Evolutionary conservation across 768 basidiomycete genomes (phyloP).

Genomic region (Tylopilus sp.): DNA sequence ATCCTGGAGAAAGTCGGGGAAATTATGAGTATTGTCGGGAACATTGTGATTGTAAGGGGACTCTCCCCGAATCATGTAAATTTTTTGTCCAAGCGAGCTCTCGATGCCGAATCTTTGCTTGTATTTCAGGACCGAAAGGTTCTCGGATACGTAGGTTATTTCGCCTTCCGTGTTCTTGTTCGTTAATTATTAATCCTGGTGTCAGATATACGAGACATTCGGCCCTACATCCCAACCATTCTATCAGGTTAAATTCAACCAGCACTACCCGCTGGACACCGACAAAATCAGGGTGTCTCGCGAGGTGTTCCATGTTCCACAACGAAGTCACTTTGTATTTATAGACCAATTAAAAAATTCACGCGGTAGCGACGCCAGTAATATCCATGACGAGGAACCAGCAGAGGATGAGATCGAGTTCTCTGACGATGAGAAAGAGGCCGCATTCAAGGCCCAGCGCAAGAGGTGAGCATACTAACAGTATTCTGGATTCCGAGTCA

Average conservation of each 20-base stretch:
- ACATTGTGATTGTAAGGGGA: constrained; percentile 72
- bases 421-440: constrained; percentile 92
- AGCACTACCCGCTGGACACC: constrained; percentile 57
- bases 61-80: constrained; percentile 40
- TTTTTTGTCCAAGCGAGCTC: constrained; percentile 54
- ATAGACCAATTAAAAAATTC: constrained; percentile 62
- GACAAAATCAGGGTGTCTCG: constrained; percentile 53
- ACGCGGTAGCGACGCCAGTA: constrained; percentile 93
- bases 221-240: constrained; percentile 88
- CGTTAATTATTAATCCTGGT: constrained; percentile 14
- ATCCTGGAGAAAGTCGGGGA: constrained; percentile 73
- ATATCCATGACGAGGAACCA: constrained; percentile 92
- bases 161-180: neutral
- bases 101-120: constrained; percentile 88
- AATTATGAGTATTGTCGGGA: constrained; percentile 69
- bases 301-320: constrained; percentile 79
- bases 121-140: constrained; percentile 88
- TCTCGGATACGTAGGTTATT: constrained; percentile 75
- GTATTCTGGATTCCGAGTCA: neutral
- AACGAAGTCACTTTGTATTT: constrained; percentile 81
- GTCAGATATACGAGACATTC: constrained; percentile 89
- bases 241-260: constrained; percentile 83
- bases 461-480: constrained; percentile 49
- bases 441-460: constrained; percentile 56
- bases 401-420: constrained; percentile 89